phyloP scores from a whole-genome alignment of 192 early-diverging fungal species.

The Spizellomyces sp. region DNA sequence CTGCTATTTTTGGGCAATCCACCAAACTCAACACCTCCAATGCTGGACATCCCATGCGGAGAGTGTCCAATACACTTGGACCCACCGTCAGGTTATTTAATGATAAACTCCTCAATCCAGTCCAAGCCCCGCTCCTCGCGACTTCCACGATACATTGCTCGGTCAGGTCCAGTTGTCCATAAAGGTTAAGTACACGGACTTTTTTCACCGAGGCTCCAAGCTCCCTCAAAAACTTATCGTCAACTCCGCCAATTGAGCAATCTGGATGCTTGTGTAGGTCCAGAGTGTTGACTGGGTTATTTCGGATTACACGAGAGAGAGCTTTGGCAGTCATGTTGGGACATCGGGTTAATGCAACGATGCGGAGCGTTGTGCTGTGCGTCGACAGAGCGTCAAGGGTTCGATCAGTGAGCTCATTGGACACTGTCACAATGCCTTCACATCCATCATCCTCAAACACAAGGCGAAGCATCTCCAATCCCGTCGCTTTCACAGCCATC shows the following conservation, averaged over 20 bases:
- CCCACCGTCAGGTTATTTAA: constrained; percentile 29
- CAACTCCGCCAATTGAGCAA: constrained; percentile 43
- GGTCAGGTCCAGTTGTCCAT: constrained; percentile 39
- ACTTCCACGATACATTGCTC: constrained; percentile 16
- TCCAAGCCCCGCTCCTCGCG: not conserved
- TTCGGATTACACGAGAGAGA: constrained; percentile 29
- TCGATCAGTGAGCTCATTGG: constrained; percentile 35
- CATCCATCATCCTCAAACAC: constrained; percentile 57
- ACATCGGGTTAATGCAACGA: constrained; percentile 48
- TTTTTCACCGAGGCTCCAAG: constrained; percentile 7
- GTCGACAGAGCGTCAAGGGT: constrained; percentile 27
- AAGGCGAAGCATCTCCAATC: constrained; percentile 45
- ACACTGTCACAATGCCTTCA: constrained; percentile 39
- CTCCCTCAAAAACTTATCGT: constrained; percentile 36
- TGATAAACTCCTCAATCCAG: constrained; percentile 21
- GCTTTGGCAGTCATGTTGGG: constrained; percentile 37
- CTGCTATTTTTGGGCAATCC: constrained; percentile 28
- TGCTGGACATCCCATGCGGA: constrained; percentile 11
- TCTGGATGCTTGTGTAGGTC: constrained; percentile 54
- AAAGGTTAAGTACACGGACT: constrained; percentile 49
- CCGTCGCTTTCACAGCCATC: constrained; percentile 28
- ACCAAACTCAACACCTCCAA: constrained; percentile 30
- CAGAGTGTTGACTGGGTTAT: constrained; percentile 37
- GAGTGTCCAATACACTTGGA: constrained; percentile 1
- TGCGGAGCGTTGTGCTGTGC: constrained; percentile 32